Evolutionary conservation across 1,284 basidiomycete genomes (phyloP), one percentile per base, ranked within the genome.

Genomic region (Leccinum subrobustum): DNA sequence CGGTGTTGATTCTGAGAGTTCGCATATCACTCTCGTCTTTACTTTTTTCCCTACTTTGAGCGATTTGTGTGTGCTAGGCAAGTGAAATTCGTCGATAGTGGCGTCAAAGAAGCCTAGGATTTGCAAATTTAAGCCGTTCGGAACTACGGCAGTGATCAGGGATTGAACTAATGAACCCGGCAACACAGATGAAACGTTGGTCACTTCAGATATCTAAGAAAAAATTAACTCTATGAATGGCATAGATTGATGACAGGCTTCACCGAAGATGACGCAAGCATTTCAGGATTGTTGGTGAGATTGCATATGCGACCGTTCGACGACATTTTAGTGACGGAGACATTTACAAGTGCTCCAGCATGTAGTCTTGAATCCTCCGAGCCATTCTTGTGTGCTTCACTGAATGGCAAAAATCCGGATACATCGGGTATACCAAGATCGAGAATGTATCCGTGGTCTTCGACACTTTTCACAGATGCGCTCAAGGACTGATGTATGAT

Each of bases 401-500:
- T 87, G 78, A 88, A 90, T 1, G 88, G 81, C 53, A 96, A 70
- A 74, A 95, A 96, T 23, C 92, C 93, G 58, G 91, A 87, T 29
- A 89, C 75, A 33, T 87, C 85, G 11, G 84, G 73, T 20, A 96
- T 70, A 1, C 97, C 97, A 37, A 96, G 78, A 66, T 96, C 92
- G 20, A 99, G 81, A 57, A 90, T 85, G 76, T 96, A 98, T 1
- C 96, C 96, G 75, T 98, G 94, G 70, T 99, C 97, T 77, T 99
- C 97, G 35, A 92, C 79, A 68, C 90, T 93, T 74, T 91, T 87
- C 31, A 98, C 81, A 52, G 91, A 85, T 9, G 87, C 92, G 0
- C 89, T 84, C 56, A 97, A 70, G 16, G 85, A 84, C 91, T 93
- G 35, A 37, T n/a, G 12, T 44, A 18, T 29, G 23, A 47, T 65